Conservation (phyloP, 1,284 basidiomycete species). For the Gomphus sp. region DNA sequence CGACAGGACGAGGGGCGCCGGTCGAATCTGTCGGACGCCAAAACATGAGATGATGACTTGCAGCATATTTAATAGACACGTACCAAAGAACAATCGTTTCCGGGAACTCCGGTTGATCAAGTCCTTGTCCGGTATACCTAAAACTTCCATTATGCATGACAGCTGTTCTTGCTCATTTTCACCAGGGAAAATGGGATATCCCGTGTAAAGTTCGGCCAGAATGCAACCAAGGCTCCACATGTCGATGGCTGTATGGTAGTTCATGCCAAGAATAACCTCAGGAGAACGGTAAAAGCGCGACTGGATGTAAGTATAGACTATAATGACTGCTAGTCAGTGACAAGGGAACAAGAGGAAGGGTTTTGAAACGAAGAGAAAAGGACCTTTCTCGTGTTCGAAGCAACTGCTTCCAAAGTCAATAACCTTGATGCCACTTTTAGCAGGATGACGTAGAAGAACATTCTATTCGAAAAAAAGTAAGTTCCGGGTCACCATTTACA, state of each 20-base stretch:
- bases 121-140: conserved; percentile 92
- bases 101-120: conserved; percentile 91
- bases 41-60: not conserved
- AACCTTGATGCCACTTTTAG: conserved; percentile 95
- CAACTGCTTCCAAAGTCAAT: conserved; percentile 99
- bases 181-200: conserved; percentile 98
- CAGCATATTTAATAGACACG: conserved; percentile 19
- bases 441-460: conserved; percentile 88
- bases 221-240: conserved; percentile 99
- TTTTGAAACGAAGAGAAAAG: conserved; percentile 27
- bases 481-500: not conserved
- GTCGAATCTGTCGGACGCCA: conserved; percentile 62
- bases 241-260: conserved; percentile 92
- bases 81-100: conserved; percentile 94
- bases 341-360: too few relatives aligned
- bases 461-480: conserved; percentile 50
- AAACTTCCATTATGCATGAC: conserved; percentile 98
- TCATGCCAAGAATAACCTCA: conserved; percentile 88
- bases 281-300: conserved; percentile 97
- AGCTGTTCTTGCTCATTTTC: conserved; percentile 99
- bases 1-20: conserved; percentile 84
- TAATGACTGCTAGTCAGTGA: not conserved
- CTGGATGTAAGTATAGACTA: conserved; percentile 97
- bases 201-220: conserved; percentile 95
- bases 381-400: conserved; percentile 97